Conservation (phyloP, 306 rosid species). For the Crataegus laevigata region DNA sequence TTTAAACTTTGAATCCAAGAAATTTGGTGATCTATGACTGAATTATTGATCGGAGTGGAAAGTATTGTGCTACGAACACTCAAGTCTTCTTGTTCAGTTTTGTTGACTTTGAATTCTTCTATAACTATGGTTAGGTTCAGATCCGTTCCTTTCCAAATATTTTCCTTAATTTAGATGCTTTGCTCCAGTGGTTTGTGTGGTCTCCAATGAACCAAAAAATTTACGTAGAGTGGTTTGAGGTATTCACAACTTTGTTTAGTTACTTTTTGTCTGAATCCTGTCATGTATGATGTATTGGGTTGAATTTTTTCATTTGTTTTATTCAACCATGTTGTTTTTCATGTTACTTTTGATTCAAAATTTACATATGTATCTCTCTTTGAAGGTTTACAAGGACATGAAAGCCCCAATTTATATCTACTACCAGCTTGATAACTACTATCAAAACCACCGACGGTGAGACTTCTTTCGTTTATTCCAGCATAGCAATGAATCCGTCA, state of each 20-base stretch:
- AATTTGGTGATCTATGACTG: neutral
- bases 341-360: neutral
- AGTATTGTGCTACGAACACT: neutral
- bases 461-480: constrained; percentile 10
- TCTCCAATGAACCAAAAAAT: neutral
- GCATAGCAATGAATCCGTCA: neutral
- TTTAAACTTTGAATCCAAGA: neutral
- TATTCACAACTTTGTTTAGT: neutral
- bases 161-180: neutral
- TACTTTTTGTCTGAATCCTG: neutral
- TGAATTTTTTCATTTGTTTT: neutral
- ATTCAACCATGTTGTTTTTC: neutral
- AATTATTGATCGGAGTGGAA: neutral
- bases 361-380: constrained; percentile 15
- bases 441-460: constrained; percentile 93
- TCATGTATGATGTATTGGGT: neutral
- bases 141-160: neutral
- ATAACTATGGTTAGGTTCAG: neutral
- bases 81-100: neutral
- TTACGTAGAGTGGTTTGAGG: neutral
- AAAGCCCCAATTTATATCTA: constrained; percentile 83
- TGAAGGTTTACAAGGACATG: constrained; percentile 70
- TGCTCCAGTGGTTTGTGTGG: neutral
- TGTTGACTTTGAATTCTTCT: neutral
- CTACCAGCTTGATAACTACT: constrained; percentile 91